Evolutionary conservation across 148 eudicot species (phyloP).

Genomic region (Pharnaceum exiguum): DNA sequence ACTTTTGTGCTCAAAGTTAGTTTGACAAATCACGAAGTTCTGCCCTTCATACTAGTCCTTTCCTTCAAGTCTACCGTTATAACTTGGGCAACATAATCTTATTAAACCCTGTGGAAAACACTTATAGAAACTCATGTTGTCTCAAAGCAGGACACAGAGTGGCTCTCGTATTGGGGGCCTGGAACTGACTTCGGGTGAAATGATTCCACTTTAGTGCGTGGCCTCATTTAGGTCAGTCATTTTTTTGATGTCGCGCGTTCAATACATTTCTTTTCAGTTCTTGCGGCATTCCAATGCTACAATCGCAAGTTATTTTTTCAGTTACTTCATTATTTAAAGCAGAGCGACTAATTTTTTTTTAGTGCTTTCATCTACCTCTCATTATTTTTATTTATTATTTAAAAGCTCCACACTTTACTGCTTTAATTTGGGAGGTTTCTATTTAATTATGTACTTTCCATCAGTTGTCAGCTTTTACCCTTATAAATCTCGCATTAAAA

Average conservation of each 20-base stretch:
- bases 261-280: slow-evolving; percentile 28
- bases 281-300: slow-evolving; percentile 69
- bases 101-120: slow-evolving; percentile 40
- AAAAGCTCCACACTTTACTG: neutral
- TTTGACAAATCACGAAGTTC: slow-evolving; percentile 17
- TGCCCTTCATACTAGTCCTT: slow-evolving; percentile 59
- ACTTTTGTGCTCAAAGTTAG: slow-evolving; percentile 36
- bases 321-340: slow-evolving; percentile 28
- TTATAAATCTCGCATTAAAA: too few relatives aligned
- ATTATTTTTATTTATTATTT: slow-evolving; percentile 15
- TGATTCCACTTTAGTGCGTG: slow-evolving; percentile 94
- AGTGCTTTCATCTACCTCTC: slow-evolving; percentile 16
- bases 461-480: too few relatives aligned
- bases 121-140: slow-evolving; percentile 83
- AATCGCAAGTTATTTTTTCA: slow-evolving; percentile 35
- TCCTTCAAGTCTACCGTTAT: slow-evolving; percentile 73
- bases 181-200: slow-evolving; percentile 97
- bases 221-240: slow-evolving; percentile 93
- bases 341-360: slow-evolving; percentile 26
- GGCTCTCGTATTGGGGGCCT: slow-evolving; percentile 99
- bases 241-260: slow-evolving; percentile 57
- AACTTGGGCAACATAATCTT: slow-evolving; percentile 51
- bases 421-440: too few relatives aligned
- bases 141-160: slow-evolving; percentile 93
- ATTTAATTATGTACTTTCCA: too few relatives aligned